phyloP scores from a whole-genome alignment of 2,329 filamentous ascomycete species.

The Seiridium cupressi region DNA sequence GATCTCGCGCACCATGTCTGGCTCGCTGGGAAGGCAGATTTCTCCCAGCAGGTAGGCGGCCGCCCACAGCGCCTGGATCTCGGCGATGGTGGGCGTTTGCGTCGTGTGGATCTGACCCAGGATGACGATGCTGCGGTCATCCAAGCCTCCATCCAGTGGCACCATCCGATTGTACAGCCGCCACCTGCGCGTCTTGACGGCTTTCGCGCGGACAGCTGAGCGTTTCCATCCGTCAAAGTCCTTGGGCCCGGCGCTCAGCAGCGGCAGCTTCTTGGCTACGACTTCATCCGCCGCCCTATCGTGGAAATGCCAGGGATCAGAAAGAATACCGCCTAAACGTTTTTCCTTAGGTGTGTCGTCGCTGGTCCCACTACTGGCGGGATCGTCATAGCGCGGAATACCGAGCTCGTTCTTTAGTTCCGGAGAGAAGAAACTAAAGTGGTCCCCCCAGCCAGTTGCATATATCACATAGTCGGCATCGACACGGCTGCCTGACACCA shows the following conservation, averaged over 20 bases:
- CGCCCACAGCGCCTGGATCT: conserved; percentile 23
- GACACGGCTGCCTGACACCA: conserved; percentile 11
- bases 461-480: conserved; percentile 13
- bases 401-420: conserved; percentile 13
- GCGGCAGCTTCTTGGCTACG: conserved; percentile 14
- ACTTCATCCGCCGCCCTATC: conserved; percentile 13
- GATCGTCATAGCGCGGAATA: conserved; percentile 11
- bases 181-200: conserved; percentile 4
- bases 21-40: conserved; percentile 5
- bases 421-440: conserved; percentile 15
- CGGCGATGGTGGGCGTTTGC: conserved; percentile 18
- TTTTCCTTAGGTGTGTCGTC: too few species aligned
- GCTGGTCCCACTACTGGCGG: not conserved
- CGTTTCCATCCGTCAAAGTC: conserved; percentile 5
- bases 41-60: conserved; percentile 20
- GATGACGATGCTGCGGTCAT: conserved; percentile 19
- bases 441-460: conserved; percentile 19
- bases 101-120: conserved; percentile 22
- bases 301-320: conserved; percentile 6
- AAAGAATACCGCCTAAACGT: not conserved
- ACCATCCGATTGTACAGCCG: conserved; percentile 12
- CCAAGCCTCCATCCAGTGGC: conserved; percentile 6
- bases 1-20: conserved; percentile 5
- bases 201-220: not conserved
- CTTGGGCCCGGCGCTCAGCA: conserved; percentile 10